Conservation (phyloP, 2,329 filamentous ascomycete genomes). For the Exophiala viscosa region DNA sequence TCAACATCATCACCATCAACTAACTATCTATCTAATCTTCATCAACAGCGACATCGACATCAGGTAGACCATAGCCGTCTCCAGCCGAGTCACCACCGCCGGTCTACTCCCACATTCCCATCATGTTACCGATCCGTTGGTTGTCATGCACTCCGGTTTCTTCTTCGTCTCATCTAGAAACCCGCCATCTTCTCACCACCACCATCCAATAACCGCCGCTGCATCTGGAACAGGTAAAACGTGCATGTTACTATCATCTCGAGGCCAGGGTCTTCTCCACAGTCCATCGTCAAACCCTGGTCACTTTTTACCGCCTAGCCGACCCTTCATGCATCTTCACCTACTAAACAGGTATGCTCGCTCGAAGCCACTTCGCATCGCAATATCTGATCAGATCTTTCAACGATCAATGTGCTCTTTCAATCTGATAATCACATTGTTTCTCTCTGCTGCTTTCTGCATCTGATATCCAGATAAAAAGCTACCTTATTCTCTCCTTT, state of each 20-base stretch:
- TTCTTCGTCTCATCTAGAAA: conserved; percentile 1
- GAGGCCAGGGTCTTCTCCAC: conserved; percentile 8
- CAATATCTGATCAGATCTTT: background rate
- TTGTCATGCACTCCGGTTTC: background rate
- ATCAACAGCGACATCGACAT: background rate
- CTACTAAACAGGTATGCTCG: background rate
- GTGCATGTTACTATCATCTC: background rate
- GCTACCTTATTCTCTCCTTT: background rate
- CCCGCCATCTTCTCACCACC: conserved; percentile 1
- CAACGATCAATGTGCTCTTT: background rate
- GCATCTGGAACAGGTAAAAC: conserved; percentile 16
- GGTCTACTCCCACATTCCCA: background rate
- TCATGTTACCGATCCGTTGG: background rate
- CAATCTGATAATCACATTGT: background rate
- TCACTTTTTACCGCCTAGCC: conserved; percentile 3
- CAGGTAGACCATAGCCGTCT: background rate
- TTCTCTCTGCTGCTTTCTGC: background rate
- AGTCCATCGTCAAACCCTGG: conserved; percentile 3
- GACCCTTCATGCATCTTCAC: background rate
- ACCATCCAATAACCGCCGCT: conserved; percentile 20
- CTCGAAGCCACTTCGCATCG: background rate
- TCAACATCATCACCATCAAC: background rate
- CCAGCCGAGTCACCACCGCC: background rate
- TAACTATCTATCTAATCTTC: background rate
- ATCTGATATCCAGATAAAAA: background rate